Evolutionary conservation across 306 rosid species (phyloP).

Genomic region (Datisca glomerata): DNA sequence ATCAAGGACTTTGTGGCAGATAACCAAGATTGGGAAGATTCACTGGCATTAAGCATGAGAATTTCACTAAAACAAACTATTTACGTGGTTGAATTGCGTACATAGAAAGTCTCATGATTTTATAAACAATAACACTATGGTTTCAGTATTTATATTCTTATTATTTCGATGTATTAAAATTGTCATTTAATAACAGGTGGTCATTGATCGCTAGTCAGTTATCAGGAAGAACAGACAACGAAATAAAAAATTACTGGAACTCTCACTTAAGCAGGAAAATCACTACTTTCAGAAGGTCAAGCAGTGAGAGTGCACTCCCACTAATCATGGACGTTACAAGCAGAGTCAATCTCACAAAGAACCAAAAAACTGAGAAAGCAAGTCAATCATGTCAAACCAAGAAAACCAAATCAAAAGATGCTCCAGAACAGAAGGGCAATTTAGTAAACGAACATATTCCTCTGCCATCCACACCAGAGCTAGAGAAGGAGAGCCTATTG

Average conservation of each 20-base stretch:
- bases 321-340: constrained; percentile 11
- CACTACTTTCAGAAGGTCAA: constrained; percentile 23
- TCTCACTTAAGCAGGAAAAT: constrained; percentile 63
- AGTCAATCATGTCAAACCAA: no score
- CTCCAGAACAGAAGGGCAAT: constrained; percentile 6
- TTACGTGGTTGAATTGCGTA: no score
- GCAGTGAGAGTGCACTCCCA: neutral
- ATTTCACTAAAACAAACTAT: no score
- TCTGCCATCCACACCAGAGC: constrained; percentile 15
- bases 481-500: constrained; percentile 15
- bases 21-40: no score
- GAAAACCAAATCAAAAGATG: no score
- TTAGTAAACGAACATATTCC: neutral
- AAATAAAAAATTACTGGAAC: constrained; percentile 89
- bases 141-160: neutral
- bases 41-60: no score
- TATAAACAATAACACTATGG: neutral
- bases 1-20: no score
- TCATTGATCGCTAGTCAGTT: constrained; percentile 71
- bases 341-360: neutral
- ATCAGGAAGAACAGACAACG: constrained; percentile 91
- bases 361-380: no score
- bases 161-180: no score
- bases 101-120: neutral
- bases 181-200: no score